Base-by-base conservation (phyloP, 1,284 basidiomycete genomes). In the Ceratorhiza oryzae-sativae region DNA sequence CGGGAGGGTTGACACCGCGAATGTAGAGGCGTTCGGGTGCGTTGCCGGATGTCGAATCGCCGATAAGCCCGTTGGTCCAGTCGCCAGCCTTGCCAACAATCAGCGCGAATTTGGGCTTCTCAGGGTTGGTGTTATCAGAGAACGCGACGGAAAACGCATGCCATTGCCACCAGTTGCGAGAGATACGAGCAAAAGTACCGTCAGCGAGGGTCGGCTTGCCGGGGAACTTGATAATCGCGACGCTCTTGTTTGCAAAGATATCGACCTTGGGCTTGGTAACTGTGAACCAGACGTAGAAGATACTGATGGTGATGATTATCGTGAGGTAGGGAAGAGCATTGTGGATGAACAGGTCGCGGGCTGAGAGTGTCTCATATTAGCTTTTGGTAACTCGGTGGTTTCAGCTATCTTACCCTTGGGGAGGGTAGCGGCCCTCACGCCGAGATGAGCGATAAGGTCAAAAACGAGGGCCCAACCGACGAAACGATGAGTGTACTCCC, bases 401-500 rank as follows among this genome's bases (percentile, higher is more conserved):
- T 25, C 48, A 25, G 45, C n/a, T 18, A 49, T n/a, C 48, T 23
- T 25, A 49, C 48, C 48, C 48, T 49, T 49, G 30, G 53, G 23
- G 41, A 70, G 67, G 1, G 67, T 58, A 4, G 39, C 41, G 13
- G 53, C 42, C 25, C 48, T 58, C 27, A 70, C 25, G 15, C 8
- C 39, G n/a, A 70, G 55, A 20, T 70, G 55, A 20, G 41, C 42
- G 32, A 59, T 41, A 0, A 70, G 67, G 32, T 70, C 67, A 10
- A 42, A 23, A 5, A 68, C 27, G 34, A 68, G 53, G 41, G 34
- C 42, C 67, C 67, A 70, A 27, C 67, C 67, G 15, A 70, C 53
- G 30, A 46, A 70, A n/a, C 67, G 67, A 39, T 70, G 67, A 3
- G 67, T 70, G 23, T 70, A 70, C 41, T 70, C 67, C 67, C 67